Percentiles rank a stretch among this genome's conserved stretches.
Evolutionary conservation across 352 stramenopile species (phyloP).

Genomic region (Globisporangium recalcitrans): DNA sequence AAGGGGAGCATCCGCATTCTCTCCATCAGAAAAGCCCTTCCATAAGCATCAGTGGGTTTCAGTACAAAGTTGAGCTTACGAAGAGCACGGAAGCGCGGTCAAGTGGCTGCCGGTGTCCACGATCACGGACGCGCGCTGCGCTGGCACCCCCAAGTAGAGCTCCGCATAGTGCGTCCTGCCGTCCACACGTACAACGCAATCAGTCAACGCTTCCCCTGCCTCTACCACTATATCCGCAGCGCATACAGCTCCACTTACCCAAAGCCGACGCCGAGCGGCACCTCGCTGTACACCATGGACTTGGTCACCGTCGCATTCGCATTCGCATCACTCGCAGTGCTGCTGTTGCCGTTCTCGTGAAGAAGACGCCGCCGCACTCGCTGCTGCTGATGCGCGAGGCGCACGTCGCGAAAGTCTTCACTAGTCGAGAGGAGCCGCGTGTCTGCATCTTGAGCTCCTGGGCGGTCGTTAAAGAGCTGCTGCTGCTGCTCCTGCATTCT

Average conservation of each 20-base stretch:
- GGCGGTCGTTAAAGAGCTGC: constrained; percentile 11
- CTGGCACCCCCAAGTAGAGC: constrained; percentile 72
- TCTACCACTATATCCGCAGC: not conserved
- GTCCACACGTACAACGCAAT: not conserved
- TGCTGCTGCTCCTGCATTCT: not conserved
- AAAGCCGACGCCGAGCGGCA: constrained; percentile 60
- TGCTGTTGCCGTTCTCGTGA: constrained; percentile 7
- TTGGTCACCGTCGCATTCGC: not conserved
- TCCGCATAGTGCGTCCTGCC: constrained; percentile 81
- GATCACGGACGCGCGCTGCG: constrained; percentile 81
- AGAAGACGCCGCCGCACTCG: constrained; percentile 39
- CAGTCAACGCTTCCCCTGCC: not conserved
- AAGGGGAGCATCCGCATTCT: not conserved
- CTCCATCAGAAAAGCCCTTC: not conserved
- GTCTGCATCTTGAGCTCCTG: not conserved
- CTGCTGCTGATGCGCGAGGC: constrained; percentile 35
- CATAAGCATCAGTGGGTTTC: not conserved
- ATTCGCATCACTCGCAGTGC: constrained; percentile 11
- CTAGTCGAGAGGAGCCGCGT: not conserved
- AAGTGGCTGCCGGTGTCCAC: constrained; percentile 80
- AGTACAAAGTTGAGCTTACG: constrained; percentile 19
- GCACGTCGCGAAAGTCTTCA: constrained; percentile 17
- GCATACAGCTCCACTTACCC: constrained; percentile 28
- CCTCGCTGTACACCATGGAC: constrained; percentile 48
- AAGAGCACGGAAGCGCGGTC: constrained; percentile 69